Evolutionary conservation across 768 basidiomycete species (phyloP).

Genomic region (Piloderma croceum): DNA sequence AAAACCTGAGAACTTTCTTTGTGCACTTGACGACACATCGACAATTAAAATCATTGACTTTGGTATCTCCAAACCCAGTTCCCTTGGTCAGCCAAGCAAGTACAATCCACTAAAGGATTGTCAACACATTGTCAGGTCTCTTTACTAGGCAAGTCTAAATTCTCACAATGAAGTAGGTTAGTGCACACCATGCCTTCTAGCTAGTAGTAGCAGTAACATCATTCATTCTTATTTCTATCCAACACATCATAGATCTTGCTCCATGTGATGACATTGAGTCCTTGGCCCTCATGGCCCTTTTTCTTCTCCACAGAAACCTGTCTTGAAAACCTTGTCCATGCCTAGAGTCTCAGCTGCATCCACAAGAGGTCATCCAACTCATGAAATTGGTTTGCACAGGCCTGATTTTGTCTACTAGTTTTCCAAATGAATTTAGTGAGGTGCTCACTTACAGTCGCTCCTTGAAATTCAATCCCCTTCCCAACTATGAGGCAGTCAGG

Average conservation of each 20-base stretch:
- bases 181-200: conserved; percentile 9
- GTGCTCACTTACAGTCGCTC: no score
- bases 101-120: conserved; percentile 21
- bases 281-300: conserved; percentile 49
- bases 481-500: conserved; percentile 13
- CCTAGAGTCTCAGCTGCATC: conserved; percentile 10
- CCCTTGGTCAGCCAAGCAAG: conserved; percentile 11
- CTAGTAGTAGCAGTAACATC: conserved; percentile 4
- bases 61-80: conserved; percentile 21
- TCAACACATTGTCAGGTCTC: conserved; percentile 26
- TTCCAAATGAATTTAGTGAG: conserved; percentile 21
- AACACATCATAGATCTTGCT: conserved; percentile 21
- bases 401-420: conserved; percentile 11
- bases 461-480: conserved; percentile 18
- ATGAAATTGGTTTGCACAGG: no score
- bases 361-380: no score
- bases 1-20: conserved; percentile 32
- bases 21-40: conserved; percentile 17
- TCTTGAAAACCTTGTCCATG: conserved; percentile 36
- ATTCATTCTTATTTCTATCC: no score
- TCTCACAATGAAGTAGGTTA: conserved; percentile 27
- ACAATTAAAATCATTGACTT: conserved; percentile 28
- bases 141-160: conserved; percentile 30
- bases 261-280: conserved; percentile 54
- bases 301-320: conserved; percentile 48